A percentile compares a stretch with the other conserved stretches of the same genome.
Conservation (phyloP, 805 yeast species). For the Hanseniaspora hatyaiensis region DNA sequence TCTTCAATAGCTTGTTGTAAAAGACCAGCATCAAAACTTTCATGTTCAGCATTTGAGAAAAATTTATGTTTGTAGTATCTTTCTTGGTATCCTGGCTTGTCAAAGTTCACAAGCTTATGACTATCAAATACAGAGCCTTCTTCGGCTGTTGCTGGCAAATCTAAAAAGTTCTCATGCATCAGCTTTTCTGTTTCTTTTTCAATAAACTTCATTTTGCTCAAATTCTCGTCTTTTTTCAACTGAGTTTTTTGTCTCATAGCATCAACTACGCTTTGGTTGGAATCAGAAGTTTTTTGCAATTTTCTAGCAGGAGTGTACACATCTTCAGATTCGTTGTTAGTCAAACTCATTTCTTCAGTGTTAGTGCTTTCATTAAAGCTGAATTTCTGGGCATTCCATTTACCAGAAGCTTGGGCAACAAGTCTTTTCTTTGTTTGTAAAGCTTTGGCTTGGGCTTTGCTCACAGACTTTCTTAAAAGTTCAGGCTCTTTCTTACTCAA, state of each 20-base stretch:
- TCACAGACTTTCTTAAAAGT: conserved; percentile 44
- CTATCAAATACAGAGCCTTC: conserved; percentile 29
- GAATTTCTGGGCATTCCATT: conserved; percentile 5
- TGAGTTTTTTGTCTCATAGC: conserved; percentile 45
- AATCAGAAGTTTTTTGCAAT: conserved; percentile 34
- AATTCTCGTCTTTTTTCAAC: conserved; percentile 16
- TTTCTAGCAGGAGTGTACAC: conserved; percentile 3
- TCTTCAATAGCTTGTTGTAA: conserved; percentile 38
- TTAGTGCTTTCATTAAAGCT: conserved; percentile 19
- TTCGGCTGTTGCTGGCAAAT: conserved; percentile 20
- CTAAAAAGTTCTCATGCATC: conserved; percentile 17
- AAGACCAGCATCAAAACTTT: conserved; percentile 1
- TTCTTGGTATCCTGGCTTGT: conserved; percentile 78
- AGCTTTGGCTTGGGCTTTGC: conserved; percentile 61
- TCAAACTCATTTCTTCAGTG: conserved; percentile 11
- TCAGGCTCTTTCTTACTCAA: conserved; percentile 66
- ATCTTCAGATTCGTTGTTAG: conserved; percentile 2
- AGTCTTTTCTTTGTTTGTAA: conserved; percentile 49
- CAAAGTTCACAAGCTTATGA: conserved; percentile 49
- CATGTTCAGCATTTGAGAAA: conserved; percentile 34
- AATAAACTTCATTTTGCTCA: conserved; percentile 14
- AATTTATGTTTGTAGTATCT: conserved; percentile 76
- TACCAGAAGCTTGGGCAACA: background rate
- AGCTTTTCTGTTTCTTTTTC: conserved; percentile 20
- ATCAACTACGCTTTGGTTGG: conserved; percentile 44